Percentiles rank a stretch among this genome's conserved stretches.
Conservation (phyloP, 2,329 filamentous ascomycete genomes). For the Neophaeococcomyces mojaviensis region DNA sequence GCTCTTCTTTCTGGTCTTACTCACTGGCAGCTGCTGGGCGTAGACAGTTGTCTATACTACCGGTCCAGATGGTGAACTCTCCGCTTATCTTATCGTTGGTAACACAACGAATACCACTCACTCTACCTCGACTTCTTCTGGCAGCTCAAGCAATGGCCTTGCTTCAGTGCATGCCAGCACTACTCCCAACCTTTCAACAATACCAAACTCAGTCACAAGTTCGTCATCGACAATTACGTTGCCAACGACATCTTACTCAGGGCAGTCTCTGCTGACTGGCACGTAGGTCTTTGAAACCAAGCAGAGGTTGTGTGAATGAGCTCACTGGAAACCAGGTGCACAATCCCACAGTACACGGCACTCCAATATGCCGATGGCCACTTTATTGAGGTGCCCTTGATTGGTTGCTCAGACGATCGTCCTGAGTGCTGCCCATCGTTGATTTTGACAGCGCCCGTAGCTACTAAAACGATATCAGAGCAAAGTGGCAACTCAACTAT, state of each 20-base stretch:
- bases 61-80: too few relatives aligned
- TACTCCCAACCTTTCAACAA: too few relatives aligned
- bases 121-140: too few relatives aligned
- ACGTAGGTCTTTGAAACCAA: slow-evolving; percentile 9
- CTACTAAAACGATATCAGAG: not conserved
- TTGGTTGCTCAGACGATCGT: slow-evolving; percentile 16
- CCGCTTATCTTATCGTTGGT: too few relatives aligned
- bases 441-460: slow-evolving; percentile 7
- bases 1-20: too few relatives aligned
- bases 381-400: slow-evolving; percentile 13
- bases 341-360: slow-evolving; percentile 12
- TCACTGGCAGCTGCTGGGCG: too few relatives aligned
- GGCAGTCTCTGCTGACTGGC: slow-evolving; percentile 14
- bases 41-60: too few relatives aligned
- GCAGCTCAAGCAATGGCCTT: too few relatives aligned
- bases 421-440: slow-evolving; percentile 17
- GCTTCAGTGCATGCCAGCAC: too few relatives aligned
- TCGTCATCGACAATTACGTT: too few relatives aligned
- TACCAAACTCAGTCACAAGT: too few relatives aligned
- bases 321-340: slow-evolving; percentile 7
- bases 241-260: slow-evolving; percentile 11
- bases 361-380: slow-evolving; percentile 13
- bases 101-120: too few relatives aligned
- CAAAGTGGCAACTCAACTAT: not conserved
- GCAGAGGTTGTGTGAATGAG: not conserved